Evolutionary conservation across 805 yeast genomes (phyloP).

Genomic region (Spathaspora passalidarum): DNA sequence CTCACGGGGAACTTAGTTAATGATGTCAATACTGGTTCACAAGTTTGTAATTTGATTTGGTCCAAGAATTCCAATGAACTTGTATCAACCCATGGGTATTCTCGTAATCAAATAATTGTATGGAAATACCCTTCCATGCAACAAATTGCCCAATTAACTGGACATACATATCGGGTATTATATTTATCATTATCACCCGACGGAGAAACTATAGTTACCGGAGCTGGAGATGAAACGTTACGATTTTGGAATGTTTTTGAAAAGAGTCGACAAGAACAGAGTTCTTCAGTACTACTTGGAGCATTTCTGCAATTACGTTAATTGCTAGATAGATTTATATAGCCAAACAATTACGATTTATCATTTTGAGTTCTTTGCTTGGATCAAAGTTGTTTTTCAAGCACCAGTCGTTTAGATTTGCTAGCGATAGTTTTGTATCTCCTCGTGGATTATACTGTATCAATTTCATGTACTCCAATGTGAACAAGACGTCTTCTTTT

Average conservation of each 20-base stretch:
- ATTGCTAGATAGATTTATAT: slow-evolving; percentile 5
- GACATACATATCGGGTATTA: slow-evolving; percentile 89
- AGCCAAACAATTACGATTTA: slow-evolving; percentile 26
- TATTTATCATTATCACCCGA: slow-evolving; percentile 91
- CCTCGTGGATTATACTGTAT: slow-evolving; percentile 10
- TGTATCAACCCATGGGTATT: slow-evolving; percentile 93
- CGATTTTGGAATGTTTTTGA: slow-evolving; percentile 96
- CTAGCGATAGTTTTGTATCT: slow-evolving; percentile 15
- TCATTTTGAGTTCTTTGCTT: slow-evolving; percentile 20
- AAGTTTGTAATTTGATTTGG: slow-evolving; percentile 94
- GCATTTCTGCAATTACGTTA: slow-evolving; percentile 73
- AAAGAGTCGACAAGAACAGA: slow-evolving; percentile 56
- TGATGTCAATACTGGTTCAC: slow-evolving; percentile 94
- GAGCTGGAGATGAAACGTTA: slow-evolving; percentile 97
- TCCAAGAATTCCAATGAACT: slow-evolving; percentile 87
- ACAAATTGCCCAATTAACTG: slow-evolving; percentile 89
- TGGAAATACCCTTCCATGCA: slow-evolving; percentile 95
- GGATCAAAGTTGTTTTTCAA: slow-evolving; percentile 20
- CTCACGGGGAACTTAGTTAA: slow-evolving; percentile 67
- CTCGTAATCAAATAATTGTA: slow-evolving; percentile 82
- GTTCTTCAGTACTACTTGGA: slow-evolving; percentile 63
- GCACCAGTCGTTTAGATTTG: slow-evolving; percentile 30
- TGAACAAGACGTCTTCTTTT: slow-evolving; percentile 54
- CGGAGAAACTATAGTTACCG: slow-evolving; percentile 95
- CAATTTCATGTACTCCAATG: slow-evolving; percentile 54